phyloP scores from a whole-genome alignment of 805 yeast genomes.

The Candida cerambycidarum region DNA sequence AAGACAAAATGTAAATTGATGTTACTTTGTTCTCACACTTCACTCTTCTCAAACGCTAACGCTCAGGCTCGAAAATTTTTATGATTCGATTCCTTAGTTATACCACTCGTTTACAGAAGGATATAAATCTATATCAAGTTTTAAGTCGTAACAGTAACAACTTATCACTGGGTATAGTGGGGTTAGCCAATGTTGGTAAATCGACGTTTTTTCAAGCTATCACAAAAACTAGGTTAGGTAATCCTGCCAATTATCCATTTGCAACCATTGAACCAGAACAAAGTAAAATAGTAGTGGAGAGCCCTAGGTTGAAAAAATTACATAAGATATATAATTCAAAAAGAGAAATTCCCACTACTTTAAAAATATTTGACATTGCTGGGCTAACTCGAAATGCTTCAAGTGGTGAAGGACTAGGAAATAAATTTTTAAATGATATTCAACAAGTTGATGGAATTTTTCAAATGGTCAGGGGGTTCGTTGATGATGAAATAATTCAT shows the following conservation, averaged over 20 bases:
- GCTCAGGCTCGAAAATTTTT: background rate
- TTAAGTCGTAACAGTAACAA: conserved; percentile 71
- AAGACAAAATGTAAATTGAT: too few species aligned
- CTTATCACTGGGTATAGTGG: conserved; percentile 76
- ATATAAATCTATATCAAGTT: conserved; percentile 11
- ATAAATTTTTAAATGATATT: conserved; percentile 93
- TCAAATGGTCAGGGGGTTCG: conserved; percentile 97
- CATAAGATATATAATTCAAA: conserved; percentile 77
- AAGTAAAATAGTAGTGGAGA: conserved; percentile 93
- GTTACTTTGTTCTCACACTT: too few species aligned
- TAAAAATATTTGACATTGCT: conserved; percentile 95
- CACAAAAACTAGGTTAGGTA: conserved; percentile 88
- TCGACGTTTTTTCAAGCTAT: conserved; percentile 97
- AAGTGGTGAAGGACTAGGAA: conserved; percentile 96
- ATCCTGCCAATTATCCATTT: conserved; percentile 96
- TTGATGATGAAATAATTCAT: conserved; percentile 96
- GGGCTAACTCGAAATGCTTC: conserved; percentile 97
- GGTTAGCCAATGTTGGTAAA: conserved; percentile 94
- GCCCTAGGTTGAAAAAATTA: conserved; percentile 79
- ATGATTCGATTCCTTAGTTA: conserved; percentile 10
- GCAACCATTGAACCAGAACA: conserved; percentile 99
- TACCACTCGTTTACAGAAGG: conserved; percentile 5
- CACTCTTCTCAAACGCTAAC: too few species aligned
- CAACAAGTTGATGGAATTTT: conserved; percentile 97
- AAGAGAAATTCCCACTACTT: conserved; percentile 84